phyloP scores from a whole-genome alignment of 805 yeast genomes.

The Vanderwaltozyma verrucispora region DNA sequence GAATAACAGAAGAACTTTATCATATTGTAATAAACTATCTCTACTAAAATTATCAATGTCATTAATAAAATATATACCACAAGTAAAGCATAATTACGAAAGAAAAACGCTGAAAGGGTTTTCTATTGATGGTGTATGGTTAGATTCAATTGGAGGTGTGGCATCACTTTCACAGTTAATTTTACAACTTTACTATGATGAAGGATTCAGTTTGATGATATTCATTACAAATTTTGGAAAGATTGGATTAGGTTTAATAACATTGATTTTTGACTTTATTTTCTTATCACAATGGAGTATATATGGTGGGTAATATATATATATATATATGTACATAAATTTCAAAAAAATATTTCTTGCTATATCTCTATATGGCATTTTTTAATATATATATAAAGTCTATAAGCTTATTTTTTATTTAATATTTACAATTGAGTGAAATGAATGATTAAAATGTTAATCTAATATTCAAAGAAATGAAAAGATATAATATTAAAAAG shows the following conservation, averaged over 20 bases:
- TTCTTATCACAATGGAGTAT: constrained; percentile 31
- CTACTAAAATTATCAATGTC: constrained; percentile 38
- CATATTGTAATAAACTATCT: constrained; percentile 19
- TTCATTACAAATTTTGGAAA: constrained; percentile 32
- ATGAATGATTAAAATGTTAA: no score
- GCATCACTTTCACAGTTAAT: constrained; percentile 23
- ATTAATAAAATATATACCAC: constrained; percentile 58
- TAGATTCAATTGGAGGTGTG: constrained; percentile 32
- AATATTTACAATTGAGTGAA: no score
- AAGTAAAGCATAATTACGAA: constrained; percentile 66
- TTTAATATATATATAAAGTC: no score
- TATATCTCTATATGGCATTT: no score
- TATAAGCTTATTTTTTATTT: no score
- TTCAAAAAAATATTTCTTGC: no score
- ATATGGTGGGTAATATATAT: constrained; percentile 6
- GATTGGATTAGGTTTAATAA: constrained; percentile 31
- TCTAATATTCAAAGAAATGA: no score
- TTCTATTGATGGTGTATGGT: constrained; percentile 45
- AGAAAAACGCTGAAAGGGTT: constrained; percentile 80
- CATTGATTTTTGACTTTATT: constrained; percentile 30
- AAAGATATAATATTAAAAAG: no score
- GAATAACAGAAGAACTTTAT: constrained; percentile 15
- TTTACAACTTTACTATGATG: constrained; percentile 15
- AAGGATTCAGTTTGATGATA: constrained; percentile 11
- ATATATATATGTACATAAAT: no score